These are phyloP conservation scores for Zygoascus sp. DNA, from an alignment of 1,139 yeast species.

Conservation along the genomic window DNA sequence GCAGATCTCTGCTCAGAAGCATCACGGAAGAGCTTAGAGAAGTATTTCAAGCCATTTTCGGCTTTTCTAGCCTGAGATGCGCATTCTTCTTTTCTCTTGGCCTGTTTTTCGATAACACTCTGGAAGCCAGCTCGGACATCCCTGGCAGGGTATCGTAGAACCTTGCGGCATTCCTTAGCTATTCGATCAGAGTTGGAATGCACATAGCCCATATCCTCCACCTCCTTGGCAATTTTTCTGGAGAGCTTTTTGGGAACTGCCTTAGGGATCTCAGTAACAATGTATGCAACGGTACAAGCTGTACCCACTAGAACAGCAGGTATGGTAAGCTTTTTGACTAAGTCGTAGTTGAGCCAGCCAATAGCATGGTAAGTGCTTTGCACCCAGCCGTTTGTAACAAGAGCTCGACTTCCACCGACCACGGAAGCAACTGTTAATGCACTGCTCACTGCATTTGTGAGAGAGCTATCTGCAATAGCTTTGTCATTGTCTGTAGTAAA, in stretches of 20 bases:
- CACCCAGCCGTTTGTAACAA: conserved; percentile 28
- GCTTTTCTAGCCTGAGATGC: conserved; percentile 55
- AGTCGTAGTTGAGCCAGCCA: conserved; percentile 20
- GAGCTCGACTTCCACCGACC: conserved; percentile 35
- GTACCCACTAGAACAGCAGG: conserved; percentile 52
- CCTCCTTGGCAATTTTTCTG: conserved; percentile 57
- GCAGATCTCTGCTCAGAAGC: conserved; percentile 24
- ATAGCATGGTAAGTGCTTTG: conserved; percentile 28
- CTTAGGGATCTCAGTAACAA: conserved; percentile 76
- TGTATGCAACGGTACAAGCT: conserved; percentile 58
- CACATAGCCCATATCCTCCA: conserved; percentile 66
- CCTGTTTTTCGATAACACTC: conserved; percentile 58
- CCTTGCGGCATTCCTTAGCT: conserved; percentile 76
- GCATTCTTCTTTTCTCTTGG: conserved; percentile 54
- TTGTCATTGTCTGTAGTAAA: background rate
- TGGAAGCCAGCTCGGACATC: conserved; percentile 80
- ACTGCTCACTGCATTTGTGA: conserved; percentile 36
- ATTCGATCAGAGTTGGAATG: conserved; percentile 74
- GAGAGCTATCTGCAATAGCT: conserved; percentile 12
- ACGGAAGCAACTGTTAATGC: conserved; percentile 39
- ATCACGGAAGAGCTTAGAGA: conserved; percentile 47
- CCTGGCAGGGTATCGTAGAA: conserved; percentile 73
- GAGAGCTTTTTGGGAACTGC: conserved; percentile 86
- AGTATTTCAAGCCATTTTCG: conserved; percentile 53
- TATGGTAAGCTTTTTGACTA: conserved; percentile 37